phyloP scores from a whole-genome alignment of 345 rosid species.

The Corymbia maculata region DNA sequence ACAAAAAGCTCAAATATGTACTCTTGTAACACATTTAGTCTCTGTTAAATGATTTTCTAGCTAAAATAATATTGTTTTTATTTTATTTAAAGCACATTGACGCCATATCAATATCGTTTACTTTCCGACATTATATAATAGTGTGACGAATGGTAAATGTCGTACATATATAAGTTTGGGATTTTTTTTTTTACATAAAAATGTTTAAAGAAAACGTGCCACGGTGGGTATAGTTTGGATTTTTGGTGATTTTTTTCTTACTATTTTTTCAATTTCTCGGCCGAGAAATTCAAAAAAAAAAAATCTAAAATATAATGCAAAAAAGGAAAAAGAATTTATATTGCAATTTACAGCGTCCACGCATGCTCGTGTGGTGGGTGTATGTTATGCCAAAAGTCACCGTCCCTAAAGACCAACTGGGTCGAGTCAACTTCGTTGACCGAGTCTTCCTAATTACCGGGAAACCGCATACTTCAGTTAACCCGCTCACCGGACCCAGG shows the following conservation, averaged over 20 bases:
- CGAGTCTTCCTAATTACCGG: neutral
- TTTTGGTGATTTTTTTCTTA: neutral
- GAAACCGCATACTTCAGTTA: neutral
- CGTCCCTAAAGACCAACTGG: neutral
- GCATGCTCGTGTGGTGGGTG: neutral
- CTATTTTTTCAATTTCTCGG: neutral
- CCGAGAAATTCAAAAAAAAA: neutral
- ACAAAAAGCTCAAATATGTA: no score
- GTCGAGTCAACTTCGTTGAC: neutral
- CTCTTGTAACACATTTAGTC: no score
- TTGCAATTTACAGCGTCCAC: neutral
- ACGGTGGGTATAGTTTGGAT: no score
- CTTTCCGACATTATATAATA: no score
- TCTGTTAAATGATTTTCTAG: no score
- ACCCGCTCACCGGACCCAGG: neutral
- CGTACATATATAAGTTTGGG: rapidly evolving
- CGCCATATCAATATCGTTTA: rapidly evolving
- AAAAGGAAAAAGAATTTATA: neutral
- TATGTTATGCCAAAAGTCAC: neutral
- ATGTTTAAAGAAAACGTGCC: no score
- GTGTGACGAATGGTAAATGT: no score
- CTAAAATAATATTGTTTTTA: no score
- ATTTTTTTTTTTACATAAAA: no score
- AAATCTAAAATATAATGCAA: neutral
- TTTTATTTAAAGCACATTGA: no score